phyloP scores from a whole-genome alignment of 306 rosid species.

The Potentilla sterilis region DNA sequence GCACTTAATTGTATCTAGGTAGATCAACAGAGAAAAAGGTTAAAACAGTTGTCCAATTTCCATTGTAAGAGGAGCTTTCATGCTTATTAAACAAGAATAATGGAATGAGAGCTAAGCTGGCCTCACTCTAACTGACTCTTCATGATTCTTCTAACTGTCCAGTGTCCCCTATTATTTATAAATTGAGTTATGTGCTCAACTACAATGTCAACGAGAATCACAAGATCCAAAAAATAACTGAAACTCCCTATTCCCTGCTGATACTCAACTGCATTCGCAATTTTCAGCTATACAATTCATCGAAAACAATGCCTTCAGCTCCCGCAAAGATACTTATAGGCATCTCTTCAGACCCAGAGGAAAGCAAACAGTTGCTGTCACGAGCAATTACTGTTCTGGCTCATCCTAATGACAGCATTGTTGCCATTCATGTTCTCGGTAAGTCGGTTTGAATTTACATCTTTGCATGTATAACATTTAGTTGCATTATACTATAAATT shows the following conservation, averaged over 20 bases:
- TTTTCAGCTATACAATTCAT: background rate
- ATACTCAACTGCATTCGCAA: background rate
- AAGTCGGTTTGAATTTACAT: slow-evolving; percentile 26
- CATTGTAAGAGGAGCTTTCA: slow-evolving; percentile 40
- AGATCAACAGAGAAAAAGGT: background rate
- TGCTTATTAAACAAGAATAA: slow-evolving; percentile 86
- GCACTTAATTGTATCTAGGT: slow-evolving; percentile 54
- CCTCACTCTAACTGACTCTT: slow-evolving; percentile 67
- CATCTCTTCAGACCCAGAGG: slow-evolving; percentile 57
- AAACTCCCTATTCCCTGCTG: slow-evolving; percentile 9
- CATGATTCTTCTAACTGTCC: slow-evolving; percentile 45
- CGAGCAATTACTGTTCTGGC: slow-evolving; percentile 76
- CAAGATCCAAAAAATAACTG: slow-evolving; percentile 21
- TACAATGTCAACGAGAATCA: slow-evolving; percentile 36
- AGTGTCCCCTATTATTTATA: slow-evolving; percentile 36
- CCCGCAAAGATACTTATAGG: slow-evolving; percentile 70
- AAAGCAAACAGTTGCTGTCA: slow-evolving; percentile 72
- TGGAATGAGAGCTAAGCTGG: slow-evolving; percentile 54
- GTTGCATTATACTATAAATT: background rate
- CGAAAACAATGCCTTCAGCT: slow-evolving; percentile 23
- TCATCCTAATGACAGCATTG: slow-evolving; percentile 69
- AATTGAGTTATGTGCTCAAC: slow-evolving; percentile 19
- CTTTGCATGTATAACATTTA: background rate
- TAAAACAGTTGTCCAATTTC: slow-evolving; percentile 7
- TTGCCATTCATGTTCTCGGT: slow-evolving; percentile 86